Evolutionary conservation across 352 stramenopile species (phyloP).

Genomic region (Pythium oligandrum): DNA sequence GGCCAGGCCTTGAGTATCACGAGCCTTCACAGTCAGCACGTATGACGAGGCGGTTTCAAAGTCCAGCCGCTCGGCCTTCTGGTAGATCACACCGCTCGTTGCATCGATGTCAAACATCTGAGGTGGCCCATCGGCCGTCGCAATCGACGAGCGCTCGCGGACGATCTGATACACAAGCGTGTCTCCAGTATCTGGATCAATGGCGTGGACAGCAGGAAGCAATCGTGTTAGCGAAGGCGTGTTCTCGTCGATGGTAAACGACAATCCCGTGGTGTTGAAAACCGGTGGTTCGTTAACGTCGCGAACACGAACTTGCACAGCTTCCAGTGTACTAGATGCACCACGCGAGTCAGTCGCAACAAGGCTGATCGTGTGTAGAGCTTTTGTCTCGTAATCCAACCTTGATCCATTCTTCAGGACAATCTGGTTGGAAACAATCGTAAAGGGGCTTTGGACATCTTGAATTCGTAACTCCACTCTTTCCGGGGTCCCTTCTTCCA

Average conservation of each 20-base stretch:
- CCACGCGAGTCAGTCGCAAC: conserved; percentile 15
- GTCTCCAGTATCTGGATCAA: conserved; percentile 25
- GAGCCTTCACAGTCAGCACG: conserved; percentile 13
- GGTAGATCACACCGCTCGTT: conserved; percentile 31
- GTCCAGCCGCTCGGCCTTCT: conserved; percentile 24
- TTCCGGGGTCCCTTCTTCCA: conserved; percentile 9
- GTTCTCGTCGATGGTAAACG: conserved; percentile 26
- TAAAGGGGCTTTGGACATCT: no score
- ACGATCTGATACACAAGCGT: conserved; percentile 20
- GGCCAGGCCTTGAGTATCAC: conserved; percentile 13
- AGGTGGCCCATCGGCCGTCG: conserved; percentile 6
- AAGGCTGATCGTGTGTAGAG: conserved; percentile 10
- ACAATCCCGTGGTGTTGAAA: conserved; percentile 3
- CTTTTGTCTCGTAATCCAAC: conserved; percentile 17
- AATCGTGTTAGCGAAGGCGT: conserved; percentile 13
- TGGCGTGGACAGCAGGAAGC: conserved; percentile 8
- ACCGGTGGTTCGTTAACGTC: conserved; percentile 31
- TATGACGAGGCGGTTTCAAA: conserved; percentile 22
- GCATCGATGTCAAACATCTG: conserved; percentile 37
- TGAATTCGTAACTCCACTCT: neutral
- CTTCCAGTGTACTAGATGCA: conserved; percentile 5
- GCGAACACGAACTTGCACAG: conserved; percentile 17
- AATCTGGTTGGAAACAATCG: no score
- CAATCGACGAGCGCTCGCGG: conserved; percentile 6
- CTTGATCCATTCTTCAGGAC: no score